These are phyloP conservation scores for Ilyonectria sp. DNA, from an alignment of 2,329 filamentous ascomycete species.

Conservation along the genomic window DNA sequence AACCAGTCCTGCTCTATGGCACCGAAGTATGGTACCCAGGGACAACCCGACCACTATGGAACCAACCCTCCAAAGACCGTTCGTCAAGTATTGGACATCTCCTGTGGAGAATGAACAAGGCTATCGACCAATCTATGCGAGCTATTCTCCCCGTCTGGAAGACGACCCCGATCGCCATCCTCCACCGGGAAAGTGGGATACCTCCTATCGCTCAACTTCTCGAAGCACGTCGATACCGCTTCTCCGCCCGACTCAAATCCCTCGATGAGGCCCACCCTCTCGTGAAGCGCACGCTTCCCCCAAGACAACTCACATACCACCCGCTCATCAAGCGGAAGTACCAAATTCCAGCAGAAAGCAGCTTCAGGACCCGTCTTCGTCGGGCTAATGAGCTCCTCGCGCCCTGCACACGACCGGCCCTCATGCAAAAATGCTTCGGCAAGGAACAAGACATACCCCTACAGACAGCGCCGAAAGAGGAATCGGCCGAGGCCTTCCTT, in stretches of 20 bases:
- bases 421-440: slow-evolving; percentile 10
- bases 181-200: too few relatives aligned
- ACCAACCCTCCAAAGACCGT: too few relatives aligned
- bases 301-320: slow-evolving; percentile 12
- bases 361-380: slow-evolving; percentile 22
- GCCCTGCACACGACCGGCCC: slow-evolving; percentile 11
- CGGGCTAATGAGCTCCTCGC: slow-evolving; percentile 25
- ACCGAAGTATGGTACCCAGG: too few relatives aligned
- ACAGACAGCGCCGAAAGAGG: slow-evolving; percentile 30
- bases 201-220: too few relatives aligned
- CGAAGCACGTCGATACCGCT: too few relatives aligned
- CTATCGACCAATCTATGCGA: too few relatives aligned
- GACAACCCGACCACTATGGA: too few relatives aligned
- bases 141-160: too few relatives aligned
- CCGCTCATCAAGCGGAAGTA: slow-evolving; percentile 29
- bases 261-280: slow-evolving; percentile 30
- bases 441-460: slow-evolving; percentile 4
- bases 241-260: too few relatives aligned
- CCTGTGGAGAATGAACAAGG: too few relatives aligned
- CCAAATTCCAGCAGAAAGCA: slow-evolving; percentile 12
- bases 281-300: slow-evolving; percentile 21
- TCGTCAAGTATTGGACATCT: too few relatives aligned
- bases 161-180: neutral
- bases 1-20: too few relatives aligned
- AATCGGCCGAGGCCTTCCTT: slow-evolving; percentile 27